Conservation (phyloP, 106 monocot genomes). For the Acorus calamus region DNA sequence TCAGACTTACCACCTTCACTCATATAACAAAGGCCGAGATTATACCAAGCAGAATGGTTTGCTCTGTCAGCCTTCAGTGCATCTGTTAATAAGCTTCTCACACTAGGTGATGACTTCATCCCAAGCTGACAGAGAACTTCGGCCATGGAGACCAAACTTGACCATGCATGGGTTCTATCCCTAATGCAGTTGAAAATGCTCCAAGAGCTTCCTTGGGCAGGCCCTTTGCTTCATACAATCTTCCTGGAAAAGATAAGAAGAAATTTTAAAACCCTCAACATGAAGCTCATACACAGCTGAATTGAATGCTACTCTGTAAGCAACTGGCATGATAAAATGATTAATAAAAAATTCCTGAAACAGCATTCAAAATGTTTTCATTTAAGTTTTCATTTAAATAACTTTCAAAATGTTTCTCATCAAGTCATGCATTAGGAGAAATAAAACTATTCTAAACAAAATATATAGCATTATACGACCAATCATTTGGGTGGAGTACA, state of each 20-base stretch:
- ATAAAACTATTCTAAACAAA: too few species aligned
- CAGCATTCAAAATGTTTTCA: too few species aligned
- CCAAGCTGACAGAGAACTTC: slow-evolving; percentile 49
- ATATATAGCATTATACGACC: too few species aligned
- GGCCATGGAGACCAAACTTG: slow-evolving; percentile 72
- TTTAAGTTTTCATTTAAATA: too few species aligned
- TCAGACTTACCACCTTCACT: slow-evolving; percentile 29
- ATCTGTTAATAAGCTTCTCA: slow-evolving; percentile 68
- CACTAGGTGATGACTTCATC: slow-evolving; percentile 24
- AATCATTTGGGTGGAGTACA: too few species aligned
- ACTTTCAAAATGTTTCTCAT: too few species aligned
- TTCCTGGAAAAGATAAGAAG: slow-evolving; percentile 30
- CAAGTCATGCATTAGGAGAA: too few species aligned
- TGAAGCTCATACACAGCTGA: too few species aligned
- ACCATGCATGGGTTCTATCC: slow-evolving; percentile 56
- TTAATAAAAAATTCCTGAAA: too few species aligned
- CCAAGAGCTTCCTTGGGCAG: slow-evolving; percentile 47
- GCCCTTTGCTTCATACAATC: slow-evolving; percentile 62
- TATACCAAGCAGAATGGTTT: slow-evolving; percentile 70
- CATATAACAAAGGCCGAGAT: slow-evolving; percentile 61
- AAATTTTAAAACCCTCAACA: neutral
- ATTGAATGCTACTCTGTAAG: too few species aligned
- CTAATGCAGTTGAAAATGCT: slow-evolving; percentile 62
- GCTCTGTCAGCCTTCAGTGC: slow-evolving; percentile 70
- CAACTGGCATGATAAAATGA: too few species aligned